A percentile compares a stretch with the other conserved stretches of the same genome.
phyloP scores from a whole-genome alignment of 495 filamentous ascomycete species.

The Lasiosphaeriaceae sp. region DNA sequence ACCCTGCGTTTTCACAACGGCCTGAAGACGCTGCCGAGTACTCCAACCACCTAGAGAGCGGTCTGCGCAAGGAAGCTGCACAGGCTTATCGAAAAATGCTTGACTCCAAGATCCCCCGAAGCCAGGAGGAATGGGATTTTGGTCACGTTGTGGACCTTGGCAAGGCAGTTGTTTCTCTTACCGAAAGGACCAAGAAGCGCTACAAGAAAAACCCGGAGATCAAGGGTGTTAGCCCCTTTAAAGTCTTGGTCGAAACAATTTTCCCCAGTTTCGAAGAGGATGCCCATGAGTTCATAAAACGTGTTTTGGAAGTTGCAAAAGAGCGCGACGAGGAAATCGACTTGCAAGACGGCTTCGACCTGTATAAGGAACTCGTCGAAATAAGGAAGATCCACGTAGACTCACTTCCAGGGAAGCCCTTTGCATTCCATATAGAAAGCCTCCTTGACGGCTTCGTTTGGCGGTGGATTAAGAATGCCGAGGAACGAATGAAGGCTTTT shows the following conservation, averaged over 20 bases:
- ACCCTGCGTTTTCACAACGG: slow-evolving; percentile 68
- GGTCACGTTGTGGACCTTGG: slow-evolving; percentile 83
- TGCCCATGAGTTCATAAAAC: slow-evolving; percentile 71
- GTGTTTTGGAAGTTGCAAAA: slow-evolving; percentile 69
- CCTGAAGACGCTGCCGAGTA: slow-evolving; percentile 67
- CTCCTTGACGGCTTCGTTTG: slow-evolving; percentile 88
- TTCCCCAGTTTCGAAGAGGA: slow-evolving; percentile 89
- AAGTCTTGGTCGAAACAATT: slow-evolving; percentile 73
- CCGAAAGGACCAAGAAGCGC: slow-evolving; percentile 83
- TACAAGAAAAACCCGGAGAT: slow-evolving; percentile 85
- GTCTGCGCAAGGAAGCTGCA: slow-evolving; percentile 67
- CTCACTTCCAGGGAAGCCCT: slow-evolving; percentile 61
- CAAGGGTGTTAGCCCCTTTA: slow-evolving; percentile 84
- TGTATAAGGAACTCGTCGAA: slow-evolving; percentile 83
- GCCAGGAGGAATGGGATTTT: slow-evolving; percentile 76
- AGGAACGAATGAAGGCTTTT: slow-evolving; percentile 74
- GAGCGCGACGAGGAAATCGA: slow-evolving; percentile 68
- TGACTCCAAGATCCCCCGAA: slow-evolving; percentile 66
- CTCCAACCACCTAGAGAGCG: slow-evolving; percentile 62
- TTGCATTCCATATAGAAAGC: slow-evolving; percentile 82
- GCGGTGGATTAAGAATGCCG: slow-evolving; percentile 84
- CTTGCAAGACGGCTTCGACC: slow-evolving; percentile 86
- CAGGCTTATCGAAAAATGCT: slow-evolving; percentile 71
- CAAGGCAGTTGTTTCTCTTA: slow-evolving; percentile 75
- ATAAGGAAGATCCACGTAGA: slow-evolving; percentile 74